Conservation (phyloP, 805 yeast species). For the Torulaspora maleeae region DNA sequence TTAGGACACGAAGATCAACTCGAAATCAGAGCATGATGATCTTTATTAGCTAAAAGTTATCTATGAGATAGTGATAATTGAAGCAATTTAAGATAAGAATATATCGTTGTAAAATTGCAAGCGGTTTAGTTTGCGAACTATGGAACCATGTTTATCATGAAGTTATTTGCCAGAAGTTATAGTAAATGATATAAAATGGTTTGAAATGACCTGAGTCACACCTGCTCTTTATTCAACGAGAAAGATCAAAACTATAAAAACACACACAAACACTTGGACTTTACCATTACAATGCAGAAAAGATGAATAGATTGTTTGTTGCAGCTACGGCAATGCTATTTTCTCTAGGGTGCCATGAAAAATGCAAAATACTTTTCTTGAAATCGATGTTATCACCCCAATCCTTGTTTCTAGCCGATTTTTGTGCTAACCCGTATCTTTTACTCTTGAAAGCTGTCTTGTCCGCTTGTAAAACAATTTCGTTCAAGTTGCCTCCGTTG, state of each 20-base stretch:
- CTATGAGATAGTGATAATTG: background rate
- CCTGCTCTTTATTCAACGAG: background rate
- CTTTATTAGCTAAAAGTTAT: background rate
- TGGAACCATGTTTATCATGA: background rate
- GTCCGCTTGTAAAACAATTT: constrained; percentile 92
- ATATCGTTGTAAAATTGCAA: background rate
- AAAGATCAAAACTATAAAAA: constrained; percentile 1
- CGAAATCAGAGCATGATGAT: background rate
- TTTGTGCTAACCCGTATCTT: constrained; percentile 38
- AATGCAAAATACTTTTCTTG: constrained; percentile 87
- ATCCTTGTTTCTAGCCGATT: constrained; percentile 41
- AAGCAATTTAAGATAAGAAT: background rate
- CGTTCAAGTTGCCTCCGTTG: constrained; percentile 34
- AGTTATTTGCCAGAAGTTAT: background rate
- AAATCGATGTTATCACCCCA: constrained; percentile 81
- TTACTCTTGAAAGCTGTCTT: constrained; percentile 83
- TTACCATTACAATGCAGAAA: constrained; percentile 56
- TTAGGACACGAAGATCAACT: background rate
- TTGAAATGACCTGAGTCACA: background rate
- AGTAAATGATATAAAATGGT: background rate
- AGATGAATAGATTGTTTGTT: constrained; percentile 86
- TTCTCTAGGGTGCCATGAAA: constrained; percentile 98
- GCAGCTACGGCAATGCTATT: constrained; percentile 98
- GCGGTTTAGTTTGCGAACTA: background rate
- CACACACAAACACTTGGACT: background rate